phyloP scores from a whole-genome alignment of 139 green algal species.

The Micractinium sp. region DNA sequence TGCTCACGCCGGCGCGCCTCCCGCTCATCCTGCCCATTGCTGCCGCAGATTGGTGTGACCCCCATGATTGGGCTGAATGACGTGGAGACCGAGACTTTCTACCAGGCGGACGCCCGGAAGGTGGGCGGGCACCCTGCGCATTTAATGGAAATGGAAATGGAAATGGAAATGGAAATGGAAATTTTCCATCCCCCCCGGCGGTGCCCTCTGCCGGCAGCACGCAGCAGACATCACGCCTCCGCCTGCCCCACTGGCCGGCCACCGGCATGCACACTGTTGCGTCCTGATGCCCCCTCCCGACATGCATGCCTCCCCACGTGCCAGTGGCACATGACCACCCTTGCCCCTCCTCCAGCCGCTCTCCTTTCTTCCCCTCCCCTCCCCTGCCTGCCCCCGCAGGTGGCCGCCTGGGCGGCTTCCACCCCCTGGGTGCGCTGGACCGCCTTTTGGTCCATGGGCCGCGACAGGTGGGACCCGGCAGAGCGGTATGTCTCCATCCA shows the following conservation, averaged over 20 bases:
- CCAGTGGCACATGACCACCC: no score
- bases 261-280: background rate
- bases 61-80: conserved; percentile 33
- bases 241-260: background rate
- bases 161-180: background rate
- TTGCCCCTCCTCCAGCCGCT: no score
- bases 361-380: background rate
- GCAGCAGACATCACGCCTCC: background rate
- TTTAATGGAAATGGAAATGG: no score
- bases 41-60: conserved; percentile 3
- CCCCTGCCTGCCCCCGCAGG: background rate
- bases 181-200: background rate
- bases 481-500: background rate
- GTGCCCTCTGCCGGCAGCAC: background rate
- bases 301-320: no score
- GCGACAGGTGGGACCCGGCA: background rate
- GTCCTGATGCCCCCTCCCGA: no score
- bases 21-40: no score
- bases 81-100: conserved; percentile 11
- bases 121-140: background rate
- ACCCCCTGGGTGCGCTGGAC: conserved; percentile 20
- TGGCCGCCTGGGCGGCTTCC: background rate
- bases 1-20: no score
- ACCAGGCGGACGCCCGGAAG: background rate
- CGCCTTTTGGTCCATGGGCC: conserved; percentile 4